Base-by-base conservation (phyloP, 2,329 filamentous ascomycete species). In the Penicillium oxalicum region DNA sequence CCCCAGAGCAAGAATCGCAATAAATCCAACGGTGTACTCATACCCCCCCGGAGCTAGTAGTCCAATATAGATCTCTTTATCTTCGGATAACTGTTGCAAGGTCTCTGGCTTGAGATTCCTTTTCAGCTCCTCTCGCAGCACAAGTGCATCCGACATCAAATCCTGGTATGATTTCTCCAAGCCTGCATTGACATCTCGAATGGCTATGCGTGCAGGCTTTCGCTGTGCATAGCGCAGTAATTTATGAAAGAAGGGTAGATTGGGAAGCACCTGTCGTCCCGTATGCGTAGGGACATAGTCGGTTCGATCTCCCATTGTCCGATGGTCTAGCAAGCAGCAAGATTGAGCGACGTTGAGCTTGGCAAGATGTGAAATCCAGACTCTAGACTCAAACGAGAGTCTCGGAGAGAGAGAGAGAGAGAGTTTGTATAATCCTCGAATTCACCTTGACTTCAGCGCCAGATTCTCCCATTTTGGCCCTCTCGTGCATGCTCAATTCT, bases 11-110 rank as follows among this genome's bases (percentile, higher is more conserved):
- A 68, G 53, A 35, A 68, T 63, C 3, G 63, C 63, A 36, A 65
- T 52, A 28, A 69, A 63, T 4, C 59, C 65, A n/a, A 68, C 65
- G 1, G 63, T 57, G 35, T 68, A 69, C 39, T 69, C 66, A 53
- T 69, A 69, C 0, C 67, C 67, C 13, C 65, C 66, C 0, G 65
- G 64, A 1, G 62, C 64, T 6, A 69, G 40, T 11, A 69, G 25
- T 13, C 61, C 65, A 47, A 69, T 60, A 49, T 59, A 67, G 9
- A 68, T 62, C 42, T 68, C 65, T n/a, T 60, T 50, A 18, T 63
- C 61, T 7, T 54, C 43, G 3, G 49, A 42, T 11, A 69, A 44
- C 9, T 62, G 56, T 2, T 51, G 46, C 28, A 54, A 53, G 6
- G 51, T 53, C 25, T 60, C 47, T 26, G 35, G 12, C 18, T 44